Conservation (phyloP, 2,329 filamentous ascomycete genomes). For the Cladosporium velox region DNA sequence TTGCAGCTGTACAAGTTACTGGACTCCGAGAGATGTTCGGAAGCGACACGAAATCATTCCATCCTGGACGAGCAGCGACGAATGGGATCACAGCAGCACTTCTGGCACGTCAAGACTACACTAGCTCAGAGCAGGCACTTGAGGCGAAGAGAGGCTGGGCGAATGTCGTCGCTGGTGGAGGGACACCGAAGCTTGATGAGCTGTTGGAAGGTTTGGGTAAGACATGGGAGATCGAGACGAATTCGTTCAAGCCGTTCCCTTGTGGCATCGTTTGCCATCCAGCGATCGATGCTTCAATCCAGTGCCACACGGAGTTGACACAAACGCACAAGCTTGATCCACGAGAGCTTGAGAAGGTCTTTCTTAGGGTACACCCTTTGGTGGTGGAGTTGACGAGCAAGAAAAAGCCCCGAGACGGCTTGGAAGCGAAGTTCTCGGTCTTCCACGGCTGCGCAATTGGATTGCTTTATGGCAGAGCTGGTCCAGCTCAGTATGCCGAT, state of each 20-base stretch:
- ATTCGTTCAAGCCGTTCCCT: constrained; percentile 60
- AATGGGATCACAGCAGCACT: constrained; percentile 52
- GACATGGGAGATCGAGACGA: constrained; percentile 56
- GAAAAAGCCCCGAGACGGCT: constrained; percentile 50
- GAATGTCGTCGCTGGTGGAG: constrained; percentile 49
- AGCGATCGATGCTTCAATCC: constrained; percentile 50
- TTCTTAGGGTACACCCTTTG: constrained; percentile 53
- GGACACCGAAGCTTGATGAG: constrained; percentile 43
- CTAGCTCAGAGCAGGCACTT: constrained; percentile 49
- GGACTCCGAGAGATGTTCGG: constrained; percentile 59
- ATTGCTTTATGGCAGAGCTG: constrained; percentile 53
- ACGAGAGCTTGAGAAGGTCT: constrained; percentile 43
- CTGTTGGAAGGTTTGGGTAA: constrained; percentile 41
- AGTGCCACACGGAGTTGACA: background rate
- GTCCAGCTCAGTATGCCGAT: constrained; percentile 55
- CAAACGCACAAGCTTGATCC: constrained; percentile 1
- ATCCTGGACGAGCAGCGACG: constrained; percentile 56
- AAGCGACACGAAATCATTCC: constrained; percentile 58
- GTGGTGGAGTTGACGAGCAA: constrained; percentile 58
- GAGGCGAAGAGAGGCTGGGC: constrained; percentile 58
- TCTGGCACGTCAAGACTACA: constrained; percentile 53
- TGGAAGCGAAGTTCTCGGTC: constrained; percentile 59
- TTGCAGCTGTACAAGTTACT: constrained; percentile 56
- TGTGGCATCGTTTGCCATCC: constrained; percentile 61
- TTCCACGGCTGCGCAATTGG: constrained; percentile 57